A percentile compares a stretch with the other conserved stretches of the same genome.
phyloP scores from a whole-genome alignment of 805 yeast species.

The Saturnispora saitoi region DNA sequence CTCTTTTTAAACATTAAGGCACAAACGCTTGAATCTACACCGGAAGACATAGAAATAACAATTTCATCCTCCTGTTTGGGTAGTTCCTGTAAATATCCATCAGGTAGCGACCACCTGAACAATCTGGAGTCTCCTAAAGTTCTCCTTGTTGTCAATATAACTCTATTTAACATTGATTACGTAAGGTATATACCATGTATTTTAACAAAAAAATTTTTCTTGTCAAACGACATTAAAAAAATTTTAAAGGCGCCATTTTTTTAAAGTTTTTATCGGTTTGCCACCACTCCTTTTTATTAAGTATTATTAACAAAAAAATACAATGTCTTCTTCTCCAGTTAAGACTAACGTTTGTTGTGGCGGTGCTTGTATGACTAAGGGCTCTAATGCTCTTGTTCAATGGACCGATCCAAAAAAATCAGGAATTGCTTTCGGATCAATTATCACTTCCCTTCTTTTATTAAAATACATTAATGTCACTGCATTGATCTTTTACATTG shows the following conservation, averaged over 20 bases:
- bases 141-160: neutral
- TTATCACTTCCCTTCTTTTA: constrained; percentile 45
- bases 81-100: constrained; percentile 28
- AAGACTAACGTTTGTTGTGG: constrained; percentile 22
- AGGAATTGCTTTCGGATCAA: constrained; percentile 65
- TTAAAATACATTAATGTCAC: constrained; percentile 57
- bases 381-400: constrained; percentile 38
- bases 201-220: neutral
- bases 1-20: constrained; percentile 50
- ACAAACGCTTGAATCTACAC: constrained; percentile 89
- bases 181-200: neutral
- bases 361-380: constrained; percentile 24
- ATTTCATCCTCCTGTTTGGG: constrained; percentile 53
- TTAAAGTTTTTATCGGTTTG: neutral
- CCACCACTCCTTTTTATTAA: neutral
- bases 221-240: no score
- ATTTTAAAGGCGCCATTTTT: no score
- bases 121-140: neutral
- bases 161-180: neutral
- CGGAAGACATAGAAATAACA: constrained; percentile 89
- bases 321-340: constrained; percentile 3
- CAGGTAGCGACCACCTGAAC: neutral
- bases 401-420: constrained; percentile 74
- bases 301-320: neutral
- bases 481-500: constrained; percentile 50